Evolutionary conservation across 768 basidiomycete species (phyloP).

Genomic region (Pisolithus sp.): DNA sequence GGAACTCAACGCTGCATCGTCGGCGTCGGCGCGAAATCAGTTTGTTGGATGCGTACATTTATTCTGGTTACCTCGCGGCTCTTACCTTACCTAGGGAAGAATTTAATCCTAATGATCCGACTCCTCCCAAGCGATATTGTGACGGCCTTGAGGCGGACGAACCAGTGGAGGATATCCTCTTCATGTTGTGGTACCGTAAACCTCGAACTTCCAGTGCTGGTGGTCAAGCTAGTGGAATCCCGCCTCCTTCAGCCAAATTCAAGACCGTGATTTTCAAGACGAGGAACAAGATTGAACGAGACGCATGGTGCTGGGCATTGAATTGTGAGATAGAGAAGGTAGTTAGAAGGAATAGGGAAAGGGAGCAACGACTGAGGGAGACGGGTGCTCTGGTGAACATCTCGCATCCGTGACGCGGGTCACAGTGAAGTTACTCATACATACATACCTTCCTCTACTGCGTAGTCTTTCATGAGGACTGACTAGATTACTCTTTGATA

Average conservation of each 20-base stretch:
- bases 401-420: slow-evolving; percentile 4
- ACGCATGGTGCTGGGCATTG: slow-evolving; percentile 93
- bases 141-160: slow-evolving; percentile 90
- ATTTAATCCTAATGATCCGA: slow-evolving; percentile 45
- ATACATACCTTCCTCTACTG: not conserved
- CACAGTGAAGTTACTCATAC: not conserved
- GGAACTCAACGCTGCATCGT: slow-evolving; percentile 50
- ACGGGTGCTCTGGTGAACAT: slow-evolving; percentile 49
- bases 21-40: slow-evolving; percentile 49
- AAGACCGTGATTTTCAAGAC: slow-evolving; percentile 64
- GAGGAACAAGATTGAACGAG: slow-evolving; percentile 81
- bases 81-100: slow-evolving; percentile 59
- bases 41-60: slow-evolving; percentile 72
- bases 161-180: slow-evolving; percentile 79
- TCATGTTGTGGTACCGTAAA: slow-evolving; percentile 69
- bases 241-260: slow-evolving; percentile 48
- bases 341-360: slow-evolving; percentile 49
- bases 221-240: slow-evolving; percentile 29
- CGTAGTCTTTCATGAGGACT: no score
- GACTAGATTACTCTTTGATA: no score
- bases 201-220: slow-evolving; percentile 14
- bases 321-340: slow-evolving; percentile 85
- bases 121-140: slow-evolving; percentile 68
- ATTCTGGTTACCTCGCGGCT: slow-evolving; percentile 80
- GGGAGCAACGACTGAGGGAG: slow-evolving; percentile 63